Evolutionary conservation across 768 basidiomycete genomes (phyloP), one percentile per base, ranked within the genome.

Genomic region (Xerocomellus dryophilus): DNA sequence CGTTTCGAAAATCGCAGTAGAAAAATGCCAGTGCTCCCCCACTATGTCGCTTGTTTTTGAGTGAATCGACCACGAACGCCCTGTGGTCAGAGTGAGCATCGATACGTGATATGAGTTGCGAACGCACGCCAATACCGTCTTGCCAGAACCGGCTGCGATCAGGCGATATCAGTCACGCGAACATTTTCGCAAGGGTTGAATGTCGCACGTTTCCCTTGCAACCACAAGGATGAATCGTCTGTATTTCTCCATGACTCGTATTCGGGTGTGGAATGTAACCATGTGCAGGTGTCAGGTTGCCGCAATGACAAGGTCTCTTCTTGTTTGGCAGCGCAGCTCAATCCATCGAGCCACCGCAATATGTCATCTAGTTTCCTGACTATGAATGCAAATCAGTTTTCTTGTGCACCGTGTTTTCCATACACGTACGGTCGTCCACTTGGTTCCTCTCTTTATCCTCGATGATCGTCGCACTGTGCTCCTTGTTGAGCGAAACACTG

Each of bases 1-100:
- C 50, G 1, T 41, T 36, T 17, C 55, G 46, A 39, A 61, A 63
- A 31, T 63, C 62, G 17, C 62, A 64, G 44, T 61, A 64, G 41
- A 64, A 64, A 14, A 41, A 65, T 14, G 40, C 51, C 2, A 53
- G 9, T 0, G 7, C 21, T 36, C 47, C 48, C n/a, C 38, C 31
- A 1, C 7, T 2, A 1, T 2, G 12, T 15, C 18, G 4, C 10
- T 43, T 18, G 11, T 18, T 36, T 18, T 23, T 44, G 12, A 58
- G 23, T 5, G 51, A 41, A 20, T 61, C 44, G 1, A 64, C 49
- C 4, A 53, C 50, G 4, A 51, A 53, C 6, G 61, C 48, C 21
- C 56, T 57, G 12, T 2, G 14, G 10, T 10, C 10, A 21, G 11
- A 34, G n/a, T 51, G 11, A 51, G 60, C 23, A 39, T 14, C 17